Base-by-base conservation (phyloP, 2,329 filamentous ascomycete genomes). In the Podosphaera aphanis region DNA sequence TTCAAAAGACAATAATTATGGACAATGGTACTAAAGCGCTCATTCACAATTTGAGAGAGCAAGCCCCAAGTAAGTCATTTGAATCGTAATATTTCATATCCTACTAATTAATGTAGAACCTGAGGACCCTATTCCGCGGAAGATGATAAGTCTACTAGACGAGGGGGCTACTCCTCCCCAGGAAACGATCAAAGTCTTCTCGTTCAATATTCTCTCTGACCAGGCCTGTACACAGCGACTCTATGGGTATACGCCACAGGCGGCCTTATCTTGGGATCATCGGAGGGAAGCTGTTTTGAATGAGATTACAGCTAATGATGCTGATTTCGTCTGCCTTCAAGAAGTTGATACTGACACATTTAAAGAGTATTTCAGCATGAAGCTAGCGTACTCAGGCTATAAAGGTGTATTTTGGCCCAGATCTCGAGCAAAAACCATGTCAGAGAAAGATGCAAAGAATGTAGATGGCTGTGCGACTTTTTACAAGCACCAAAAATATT, bases 391-490 rank as follows among this genome's bases (percentile, higher is more conserved):
- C 54, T 71, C 80, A 55, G 85, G 88, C 52, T 98, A 95, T 70
- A 92, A 85, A 64, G 88, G 90, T 20, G 78, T 93, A 2, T 92
- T 88, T 59, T 93, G 81, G 73, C 83, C 86, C 39, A 88, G 93
- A 61, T 79, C 82, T 37, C 76, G 90, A 57, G 83, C 86, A 31
- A 82, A 81, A 63, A 94, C 88, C 7, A 93, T 95, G 83, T 73
- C 74, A 13, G 84, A 92, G 57, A 83, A 80, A 62, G 84, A 94
- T 53, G 82, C 85, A 4, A 82, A 80, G 56, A 68, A 71, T n/a
- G 88, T 98, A 11, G 90, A 98, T 63, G 90, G 90, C 10, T 95
- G 90, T 62, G 90, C 90, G 29, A 88, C 86, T 44, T 95, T 98
- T 63, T 95, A 83, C 71, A 95, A 93, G 66, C 78, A 77, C 59